Evolutionary conservation across 805 yeast genomes (phyloP), one percentile per base, ranked within the genome.

Genomic region (Candida palmyrensis): DNA sequence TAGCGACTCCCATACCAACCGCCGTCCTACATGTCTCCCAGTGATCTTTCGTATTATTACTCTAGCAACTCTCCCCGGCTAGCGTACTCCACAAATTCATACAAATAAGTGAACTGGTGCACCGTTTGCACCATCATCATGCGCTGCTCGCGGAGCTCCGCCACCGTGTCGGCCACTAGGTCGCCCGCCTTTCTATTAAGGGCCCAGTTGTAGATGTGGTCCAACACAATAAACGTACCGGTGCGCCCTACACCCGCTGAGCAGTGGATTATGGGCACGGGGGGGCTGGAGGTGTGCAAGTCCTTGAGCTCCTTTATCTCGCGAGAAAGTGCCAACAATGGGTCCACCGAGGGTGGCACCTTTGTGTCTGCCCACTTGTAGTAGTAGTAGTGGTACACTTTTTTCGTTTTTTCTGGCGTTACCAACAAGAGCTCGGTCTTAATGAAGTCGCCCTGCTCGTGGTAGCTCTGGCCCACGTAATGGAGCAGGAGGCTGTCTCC

Each of bases 231-330:
- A 33, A 60, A 57, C 0, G 68, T 59, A 2, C 68, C 69, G 1
- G 72, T 62, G 39, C 74, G 46, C 3, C 74, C 74, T 1, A 68
- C 73, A 0, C 74, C 74, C 5, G 74, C 74, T 5, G 73, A 67
- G 34, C 74, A 68, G 41, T 68, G 73, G 10, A 57, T 41, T 11
- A 53, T 51, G 11, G 66, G 66, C 3, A 42, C 32, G 1, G 48
- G 44, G 4, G 32, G 22, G 13, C 24, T 32, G 10, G 28, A 24
- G 15, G 11, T 10, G 5, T 21, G 17, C 10, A 3, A 10, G 16
- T 24, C 28, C 24, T 37, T 35, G 39, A 26, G 29, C 19, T 26
- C 12, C 17, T 15, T 33, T 7, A 58, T 40, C 21, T 47, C 49
- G 19, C 45, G 40, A 17, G 57, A 50, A 34, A 52, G 28, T 34